A percentile compares a stretch with the other conserved stretches of the same genome.
phyloP scores from a whole-genome alignment of 2,329 filamentous ascomycete species.

The Xylariaceae sp. region DNA sequence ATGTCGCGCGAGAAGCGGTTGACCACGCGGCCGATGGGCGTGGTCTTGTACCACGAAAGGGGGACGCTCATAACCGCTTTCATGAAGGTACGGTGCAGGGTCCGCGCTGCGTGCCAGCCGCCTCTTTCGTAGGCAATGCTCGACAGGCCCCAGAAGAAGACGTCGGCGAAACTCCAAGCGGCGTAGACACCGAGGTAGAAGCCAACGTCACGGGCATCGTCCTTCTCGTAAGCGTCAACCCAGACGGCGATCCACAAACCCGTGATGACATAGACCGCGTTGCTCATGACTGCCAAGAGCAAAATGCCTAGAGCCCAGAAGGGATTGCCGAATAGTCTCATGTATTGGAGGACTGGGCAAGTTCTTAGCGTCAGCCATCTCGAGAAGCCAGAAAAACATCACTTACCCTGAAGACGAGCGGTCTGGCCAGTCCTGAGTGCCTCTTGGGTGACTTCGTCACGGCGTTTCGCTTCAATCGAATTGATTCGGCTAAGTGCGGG shows the following conservation, averaged over 20 bases:
- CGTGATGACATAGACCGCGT: slow-evolving; percentile 34
- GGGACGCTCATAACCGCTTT: slow-evolving; percentile 45
- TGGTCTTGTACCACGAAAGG: slow-evolving; percentile 48
- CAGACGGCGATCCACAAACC: slow-evolving; percentile 45
- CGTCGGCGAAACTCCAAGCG: slow-evolving; percentile 34
- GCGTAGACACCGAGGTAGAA: slow-evolving; percentile 50
- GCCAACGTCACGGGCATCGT: slow-evolving; percentile 34
- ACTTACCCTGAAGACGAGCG: slow-evolving; percentile 37
- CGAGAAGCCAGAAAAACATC: background rate
- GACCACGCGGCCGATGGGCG: slow-evolving; percentile 44
- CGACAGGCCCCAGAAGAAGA: slow-evolving; percentile 32
- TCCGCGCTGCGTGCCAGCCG: slow-evolving; percentile 47
- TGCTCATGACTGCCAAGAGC: slow-evolving; percentile 31
- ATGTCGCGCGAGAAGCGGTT: slow-evolving; percentile 52
- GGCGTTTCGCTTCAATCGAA: slow-evolving; percentile 26
- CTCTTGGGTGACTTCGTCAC: slow-evolving; percentile 37
- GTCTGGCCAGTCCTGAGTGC: slow-evolving; percentile 40
- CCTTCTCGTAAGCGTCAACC: slow-evolving; percentile 43
- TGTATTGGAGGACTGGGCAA: slow-evolving; percentile 38
- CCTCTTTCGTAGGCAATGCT: slow-evolving; percentile 45
- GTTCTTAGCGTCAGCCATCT: slow-evolving; percentile 7
- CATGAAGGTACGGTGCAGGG: slow-evolving; percentile 45
- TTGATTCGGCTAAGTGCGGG: slow-evolving; percentile 20
- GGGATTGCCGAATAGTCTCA: slow-evolving; percentile 42
- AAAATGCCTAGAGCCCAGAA: slow-evolving; percentile 33